Percentiles rank a stretch among this genome's conserved stretches.
Conservation (phyloP, 495 filamentous ascomycete species). For the Acidomyces sp. region DNA sequence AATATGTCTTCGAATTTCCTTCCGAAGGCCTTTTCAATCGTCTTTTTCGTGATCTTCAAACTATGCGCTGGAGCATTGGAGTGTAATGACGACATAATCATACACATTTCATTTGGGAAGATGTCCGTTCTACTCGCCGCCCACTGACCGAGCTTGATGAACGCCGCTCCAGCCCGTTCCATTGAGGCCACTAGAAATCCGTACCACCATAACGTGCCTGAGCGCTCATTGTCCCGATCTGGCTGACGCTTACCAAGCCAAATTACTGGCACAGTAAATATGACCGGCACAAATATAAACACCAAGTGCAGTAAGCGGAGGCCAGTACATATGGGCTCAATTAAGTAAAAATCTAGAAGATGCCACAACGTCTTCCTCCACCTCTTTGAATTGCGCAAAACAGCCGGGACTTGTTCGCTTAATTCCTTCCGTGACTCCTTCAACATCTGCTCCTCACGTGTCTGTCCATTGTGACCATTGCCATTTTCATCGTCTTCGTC, state of each 20-base stretch:
- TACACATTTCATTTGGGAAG: constrained; percentile 89
- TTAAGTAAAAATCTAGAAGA: constrained; percentile 57
- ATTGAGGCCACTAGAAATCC: constrained; percentile 72
- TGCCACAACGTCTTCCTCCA: constrained; percentile 43
- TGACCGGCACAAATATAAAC: constrained; percentile 81
- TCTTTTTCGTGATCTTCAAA: constrained; percentile 63
- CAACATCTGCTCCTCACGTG: constrained; percentile 73
- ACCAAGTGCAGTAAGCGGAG: constrained; percentile 73
- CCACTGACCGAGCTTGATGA: constrained; percentile 99
- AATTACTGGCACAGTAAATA: constrained; percentile 62
- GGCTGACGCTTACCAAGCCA: constrained; percentile 56
- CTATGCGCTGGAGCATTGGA: constrained; percentile 89
- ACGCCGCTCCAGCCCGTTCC: constrained; percentile 90
- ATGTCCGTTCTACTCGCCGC: constrained; percentile 94
- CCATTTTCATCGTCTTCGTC: constrained; percentile 42
- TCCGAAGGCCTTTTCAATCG: constrained; percentile 68
- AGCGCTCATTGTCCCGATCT: constrained; percentile 52
- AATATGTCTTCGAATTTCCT: constrained; percentile 81
- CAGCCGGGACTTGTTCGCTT: constrained; percentile 46
- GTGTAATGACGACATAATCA: constrained; percentile 86
- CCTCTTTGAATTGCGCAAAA: constrained; percentile 43
- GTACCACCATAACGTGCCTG: constrained; percentile 92
- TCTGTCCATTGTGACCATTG: constrained; percentile 42
- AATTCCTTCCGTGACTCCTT: constrained; percentile 66
- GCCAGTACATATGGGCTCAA: constrained; percentile 80